These are phyloP conservation scores for Podila minutissima DNA, from an alignment of 192 early-diverging fungal genomes.

Conservation along the genomic window DNA sequence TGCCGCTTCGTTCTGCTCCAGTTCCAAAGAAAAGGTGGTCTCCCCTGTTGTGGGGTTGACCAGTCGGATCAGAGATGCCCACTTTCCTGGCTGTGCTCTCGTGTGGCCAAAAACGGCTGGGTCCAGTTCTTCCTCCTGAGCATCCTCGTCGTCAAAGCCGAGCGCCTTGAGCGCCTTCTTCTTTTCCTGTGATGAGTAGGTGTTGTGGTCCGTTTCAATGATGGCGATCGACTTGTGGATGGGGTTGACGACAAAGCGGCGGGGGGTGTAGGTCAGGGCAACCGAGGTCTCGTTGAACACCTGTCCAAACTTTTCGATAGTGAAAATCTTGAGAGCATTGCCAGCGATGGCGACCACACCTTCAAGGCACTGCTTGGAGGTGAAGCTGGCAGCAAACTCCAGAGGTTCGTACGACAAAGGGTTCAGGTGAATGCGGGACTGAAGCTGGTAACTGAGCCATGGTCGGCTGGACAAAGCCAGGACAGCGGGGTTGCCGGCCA, in stretches of 20 bases:
- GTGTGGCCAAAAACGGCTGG: slow-evolving; percentile 79
- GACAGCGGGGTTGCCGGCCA: slow-evolving; percentile 77
- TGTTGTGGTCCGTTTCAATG: slow-evolving; percentile 88
- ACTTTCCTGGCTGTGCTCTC: slow-evolving; percentile 73
- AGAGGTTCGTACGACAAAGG: slow-evolving; percentile 90
- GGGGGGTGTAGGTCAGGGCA: slow-evolving; percentile 89
- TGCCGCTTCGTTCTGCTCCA: slow-evolving; percentile 88
- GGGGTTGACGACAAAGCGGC: slow-evolving; percentile 79
- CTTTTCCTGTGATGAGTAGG: slow-evolving; percentile 74
- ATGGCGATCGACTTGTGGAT: slow-evolving; percentile 86
- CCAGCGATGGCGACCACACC: slow-evolving; percentile 89
- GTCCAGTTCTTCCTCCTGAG: slow-evolving; percentile 64
- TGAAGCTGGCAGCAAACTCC: slow-evolving; percentile 85
- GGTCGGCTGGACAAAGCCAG: slow-evolving; percentile 87
- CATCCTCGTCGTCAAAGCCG: slow-evolving; percentile 56
- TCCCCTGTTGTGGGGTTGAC: slow-evolving; percentile 81
- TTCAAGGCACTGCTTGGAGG: slow-evolving; percentile 86
- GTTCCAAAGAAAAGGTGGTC: slow-evolving; percentile 72
- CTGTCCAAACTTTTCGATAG: slow-evolving; percentile 83
- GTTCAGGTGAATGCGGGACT: slow-evolving; percentile 74
- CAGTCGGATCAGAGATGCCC: slow-evolving; percentile 90
- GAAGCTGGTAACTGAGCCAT: slow-evolving; percentile 88
- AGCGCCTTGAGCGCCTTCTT: slow-evolving; percentile 53
- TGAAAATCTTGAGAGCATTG: slow-evolving; percentile 86
- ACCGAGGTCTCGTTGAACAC: slow-evolving; percentile 87